Percentiles rank a stretch among this genome's conserved stretches.
Conservation (phyloP, 202 grass and related monocot species). For the Cymbopogon flexuosus region DNA sequence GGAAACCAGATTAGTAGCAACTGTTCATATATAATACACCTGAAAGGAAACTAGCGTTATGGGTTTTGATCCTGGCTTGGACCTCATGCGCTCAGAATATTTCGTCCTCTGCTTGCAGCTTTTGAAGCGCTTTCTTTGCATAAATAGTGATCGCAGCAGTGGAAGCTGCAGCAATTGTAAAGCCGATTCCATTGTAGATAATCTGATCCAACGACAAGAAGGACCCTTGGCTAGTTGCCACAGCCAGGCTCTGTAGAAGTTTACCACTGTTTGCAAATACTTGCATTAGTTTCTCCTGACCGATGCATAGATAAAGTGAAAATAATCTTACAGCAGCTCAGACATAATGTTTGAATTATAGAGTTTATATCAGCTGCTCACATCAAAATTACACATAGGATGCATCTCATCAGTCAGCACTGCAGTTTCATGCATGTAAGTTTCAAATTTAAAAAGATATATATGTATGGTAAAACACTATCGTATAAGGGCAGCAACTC, state of each 20-base stretch:
- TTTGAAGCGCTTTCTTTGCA: conserved; percentile 79
- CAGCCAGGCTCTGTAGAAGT: conserved; percentile 68
- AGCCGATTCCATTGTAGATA: conserved; percentile 73
- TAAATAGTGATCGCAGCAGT: conserved; percentile 91
- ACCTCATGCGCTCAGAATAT: conserved; percentile 20
- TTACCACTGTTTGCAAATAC: conserved; percentile 56
- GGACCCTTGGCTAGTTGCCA: conserved; percentile 62
- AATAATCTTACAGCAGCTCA: not conserved
- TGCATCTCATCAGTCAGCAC: not conserved
- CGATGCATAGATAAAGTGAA: not conserved
- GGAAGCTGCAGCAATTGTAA: conserved; percentile 62
- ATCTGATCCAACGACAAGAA: conserved; percentile 84
- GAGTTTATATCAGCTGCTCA: not conserved
- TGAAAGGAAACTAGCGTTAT: conserved; percentile 23
- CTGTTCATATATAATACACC: conserved; percentile 39
- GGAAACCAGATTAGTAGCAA: conserved; percentile 42
- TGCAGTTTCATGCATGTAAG: conserved; percentile 4
- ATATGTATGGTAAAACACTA: too few species aligned
- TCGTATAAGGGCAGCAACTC: not conserved
- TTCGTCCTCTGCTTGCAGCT: conserved; percentile 72
- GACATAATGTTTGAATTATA: not conserved
- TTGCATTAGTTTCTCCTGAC: not conserved
- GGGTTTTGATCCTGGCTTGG: not conserved
- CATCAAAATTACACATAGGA: not conserved
- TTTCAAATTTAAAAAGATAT: not conserved